phyloP scores from a whole-genome alignment of 73 alveolate species.

The Durusdinium trenchii region DNA sequence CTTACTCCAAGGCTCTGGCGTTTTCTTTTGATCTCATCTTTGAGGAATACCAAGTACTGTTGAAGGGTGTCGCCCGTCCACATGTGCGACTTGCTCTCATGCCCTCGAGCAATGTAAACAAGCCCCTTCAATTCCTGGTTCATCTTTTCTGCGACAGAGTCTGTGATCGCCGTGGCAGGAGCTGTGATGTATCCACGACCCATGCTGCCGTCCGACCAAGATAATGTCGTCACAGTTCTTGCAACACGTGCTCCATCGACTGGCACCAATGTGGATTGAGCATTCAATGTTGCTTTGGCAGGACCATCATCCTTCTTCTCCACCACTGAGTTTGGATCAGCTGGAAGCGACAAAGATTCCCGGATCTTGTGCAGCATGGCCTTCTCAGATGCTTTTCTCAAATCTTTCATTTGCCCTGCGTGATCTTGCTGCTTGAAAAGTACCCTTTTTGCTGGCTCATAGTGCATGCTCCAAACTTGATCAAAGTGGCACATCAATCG shows the following conservation, averaged over 20 bases:
- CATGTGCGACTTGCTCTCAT: background rate
- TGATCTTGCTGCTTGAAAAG: background rate
- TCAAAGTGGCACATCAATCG: constrained; percentile 16
- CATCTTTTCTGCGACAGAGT: background rate
- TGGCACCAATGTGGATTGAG: background rate
- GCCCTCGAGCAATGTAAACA: background rate
- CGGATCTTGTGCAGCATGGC: background rate
- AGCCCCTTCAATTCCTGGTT: background rate
- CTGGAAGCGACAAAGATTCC: background rate
- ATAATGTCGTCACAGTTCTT: background rate
- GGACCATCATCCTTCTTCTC: background rate
- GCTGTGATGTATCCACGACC: constrained; percentile 36
- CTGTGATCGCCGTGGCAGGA: background rate
- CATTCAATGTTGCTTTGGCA: background rate
- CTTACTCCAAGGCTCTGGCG: background rate
- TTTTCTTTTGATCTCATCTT: background rate
- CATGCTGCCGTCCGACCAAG: constrained; percentile 7
- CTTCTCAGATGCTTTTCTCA: background rate
- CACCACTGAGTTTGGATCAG: background rate
- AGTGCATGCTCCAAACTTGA: constrained; percentile 29
- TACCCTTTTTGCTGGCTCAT: background rate
- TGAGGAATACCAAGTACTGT: background rate
- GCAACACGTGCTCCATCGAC: background rate
- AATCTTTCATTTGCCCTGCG: background rate
- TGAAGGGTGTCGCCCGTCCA: background rate